Evolutionary conservation across 805 yeast genomes (phyloP).

Genomic region (Kazachstania africana): DNA sequence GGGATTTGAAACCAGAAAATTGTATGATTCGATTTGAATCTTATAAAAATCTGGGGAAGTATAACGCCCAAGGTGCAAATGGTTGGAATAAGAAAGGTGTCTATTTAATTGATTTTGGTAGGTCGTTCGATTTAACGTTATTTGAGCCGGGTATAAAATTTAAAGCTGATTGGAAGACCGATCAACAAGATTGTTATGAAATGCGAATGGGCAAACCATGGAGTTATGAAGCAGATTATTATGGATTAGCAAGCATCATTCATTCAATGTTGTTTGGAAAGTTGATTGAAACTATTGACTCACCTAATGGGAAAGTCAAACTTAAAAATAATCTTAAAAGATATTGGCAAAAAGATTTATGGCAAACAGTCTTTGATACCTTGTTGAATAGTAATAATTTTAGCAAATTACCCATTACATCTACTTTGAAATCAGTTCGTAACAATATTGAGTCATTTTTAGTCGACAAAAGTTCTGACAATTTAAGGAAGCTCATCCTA

Average conservation of each 20-base stretch:
- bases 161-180: conserved; percentile 46
- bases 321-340: conserved; percentile 43
- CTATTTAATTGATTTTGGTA: conserved; percentile 68
- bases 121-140: conserved; percentile 59
- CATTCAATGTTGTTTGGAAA: conserved; percentile 66
- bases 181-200: conserved; percentile 63
- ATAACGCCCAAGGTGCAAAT: conserved; percentile 25
- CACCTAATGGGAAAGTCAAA: conserved; percentile 21
- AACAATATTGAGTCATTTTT: conserved; percentile 8
- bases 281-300: conserved; percentile 36
- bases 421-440: conserved; percentile 18
- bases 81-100: conserved; percentile 47
- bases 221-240: conserved; percentile 75
- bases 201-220: conserved; percentile 51
- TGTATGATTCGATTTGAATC: conserved; percentile 55
- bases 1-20: conserved; percentile 78
- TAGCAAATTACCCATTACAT: conserved; percentile 32
- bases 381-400: conserved; percentile 45
- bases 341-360: conserved; percentile 63
- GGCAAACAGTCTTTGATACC: conserved; percentile 55
- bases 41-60: conserved; percentile 13
- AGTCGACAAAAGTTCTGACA: conserved; percentile 7
- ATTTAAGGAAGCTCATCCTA: conserved; percentile 25
- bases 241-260: conserved; percentile 64
- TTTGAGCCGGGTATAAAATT: conserved; percentile 43